phyloP scores from a whole-genome alignment of 805 yeast species.

The Tetrapisispora arboricola region DNA sequence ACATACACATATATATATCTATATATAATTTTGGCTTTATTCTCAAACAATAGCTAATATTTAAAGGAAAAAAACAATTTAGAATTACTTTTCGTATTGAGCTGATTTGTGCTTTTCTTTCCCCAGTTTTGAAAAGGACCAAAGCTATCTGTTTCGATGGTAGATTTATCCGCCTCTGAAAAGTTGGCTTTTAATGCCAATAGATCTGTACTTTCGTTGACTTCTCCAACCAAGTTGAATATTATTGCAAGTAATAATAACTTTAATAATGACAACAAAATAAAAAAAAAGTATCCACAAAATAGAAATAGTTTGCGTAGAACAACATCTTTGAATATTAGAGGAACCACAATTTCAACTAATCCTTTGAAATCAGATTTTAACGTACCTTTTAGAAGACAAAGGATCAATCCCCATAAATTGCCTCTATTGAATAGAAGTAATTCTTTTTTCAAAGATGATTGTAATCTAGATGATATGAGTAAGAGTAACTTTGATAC shows the following conservation, averaged over 20 bases:
- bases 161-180: slow-evolving; percentile 5
- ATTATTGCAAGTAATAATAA: slow-evolving; percentile 26
- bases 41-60: no score
- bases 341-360: not conserved
- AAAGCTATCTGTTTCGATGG: slow-evolving; percentile 4
- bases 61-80: no score
- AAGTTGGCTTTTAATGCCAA: slow-evolving; percentile 18
- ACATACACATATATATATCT: no score
- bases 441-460: slow-evolving; percentile 26
- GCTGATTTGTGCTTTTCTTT: no score
- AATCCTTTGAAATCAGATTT: not conserved
- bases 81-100: no score
- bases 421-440: slow-evolving; percentile 26
- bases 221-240: slow-evolving; percentile 40
- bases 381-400: slow-evolving; percentile 12
- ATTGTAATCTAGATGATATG: not conserved
- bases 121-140: no score
- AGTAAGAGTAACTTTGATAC: not conserved
- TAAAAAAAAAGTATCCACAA: slow-evolving; percentile 12
- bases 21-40: no score
- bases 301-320: slow-evolving; percentile 19
- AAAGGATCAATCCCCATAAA: slow-evolving; percentile 19
- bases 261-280: slow-evolving; percentile 2
- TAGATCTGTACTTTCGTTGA: slow-evolving; percentile 31
- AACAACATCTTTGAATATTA: slow-evolving; percentile 14